These are phyloP conservation scores for Pythium sp. DNA, from an alignment of 352 stramenopile species.

Conservation along the genomic window DNA sequence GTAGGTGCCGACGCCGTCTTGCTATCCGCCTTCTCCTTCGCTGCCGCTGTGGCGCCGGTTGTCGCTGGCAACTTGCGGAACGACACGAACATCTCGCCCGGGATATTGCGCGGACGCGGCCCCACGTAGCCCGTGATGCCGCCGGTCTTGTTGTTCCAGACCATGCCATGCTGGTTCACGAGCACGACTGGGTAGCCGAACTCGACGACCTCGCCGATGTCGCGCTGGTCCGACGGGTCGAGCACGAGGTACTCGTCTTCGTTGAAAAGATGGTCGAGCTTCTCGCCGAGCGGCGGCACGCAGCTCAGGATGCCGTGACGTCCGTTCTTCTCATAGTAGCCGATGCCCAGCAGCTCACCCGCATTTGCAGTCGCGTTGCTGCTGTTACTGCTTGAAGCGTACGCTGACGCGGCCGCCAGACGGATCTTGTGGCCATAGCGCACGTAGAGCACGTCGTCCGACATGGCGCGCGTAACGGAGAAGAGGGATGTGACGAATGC, in stretches of 20 bases:
- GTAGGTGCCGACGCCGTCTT: conserved; percentile 18
- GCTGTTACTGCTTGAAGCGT: conserved; percentile 22
- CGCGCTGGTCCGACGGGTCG: conserved; percentile 48
- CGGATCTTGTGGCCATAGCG: conserved; percentile 73
- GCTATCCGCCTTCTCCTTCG: conserved; percentile 13
- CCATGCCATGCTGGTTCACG: conserved; percentile 80
- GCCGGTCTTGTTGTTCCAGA: conserved; percentile 89
- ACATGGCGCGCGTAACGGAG: conserved; percentile 18
- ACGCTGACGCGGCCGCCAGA: conserved; percentile 54
- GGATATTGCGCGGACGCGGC: conserved; percentile 55
- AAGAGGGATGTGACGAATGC: background rate
- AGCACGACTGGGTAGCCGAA: conserved; percentile 78
- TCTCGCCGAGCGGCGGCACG: conserved; percentile 74
- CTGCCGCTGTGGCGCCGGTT: too few relatives aligned
- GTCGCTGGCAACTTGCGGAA: conserved; percentile 32
- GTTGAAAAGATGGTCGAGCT: conserved; percentile 69
- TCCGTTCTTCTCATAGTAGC: conserved; percentile 87
- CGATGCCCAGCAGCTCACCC: conserved; percentile 41
- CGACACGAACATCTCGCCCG: conserved; percentile 76
- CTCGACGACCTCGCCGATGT: conserved; percentile 47
- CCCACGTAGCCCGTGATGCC: conserved; percentile 85
- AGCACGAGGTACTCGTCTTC: conserved; percentile 83
- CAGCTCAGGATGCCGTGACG: conserved; percentile 81
- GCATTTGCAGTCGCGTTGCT: background rate
- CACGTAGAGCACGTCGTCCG: conserved; percentile 33